Evolutionary conservation across 768 basidiomycete genomes (phyloP), one percentile per base, ranked within the genome.

Genomic region (Suillus subluteus): DNA sequence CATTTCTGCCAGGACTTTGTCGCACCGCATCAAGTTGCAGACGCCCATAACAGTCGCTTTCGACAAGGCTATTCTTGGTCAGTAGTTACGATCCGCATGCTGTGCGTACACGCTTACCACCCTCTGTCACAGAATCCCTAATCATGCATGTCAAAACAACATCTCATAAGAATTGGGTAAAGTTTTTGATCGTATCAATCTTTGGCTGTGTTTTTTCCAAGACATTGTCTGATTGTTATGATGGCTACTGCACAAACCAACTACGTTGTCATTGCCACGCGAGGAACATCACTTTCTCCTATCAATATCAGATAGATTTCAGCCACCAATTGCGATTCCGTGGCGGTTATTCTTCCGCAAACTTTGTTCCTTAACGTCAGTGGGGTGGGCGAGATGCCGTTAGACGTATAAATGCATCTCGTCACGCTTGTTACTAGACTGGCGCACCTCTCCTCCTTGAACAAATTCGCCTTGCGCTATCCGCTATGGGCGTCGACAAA

Each of bases 401-500:
- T 26, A 40, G 55, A 37, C 11, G 21, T 41, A 59, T 59, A 59
- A 59, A 41, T 41, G 9, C 40, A 41, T 59, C 23, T 30, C 26
- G 6, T 41, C 23, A 30, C 40, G 26, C 23, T 4, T 41, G 38
- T 41, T 41, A 26, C 41, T 12, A 18, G 11, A 41, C 26, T 21
- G 16, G 9, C 23, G 16, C 9, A 37, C 38, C 23, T 26, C 15
- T 59, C 5, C 9, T 41, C 26, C 26, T 41, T 41, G 16, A 5
- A 26, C 58, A 40, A 18, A 30, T 30, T 41, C 13, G 26, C 15
- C 26, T 41, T 12, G 54, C 18, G 23, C 15, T 18, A 41, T 26
- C 9, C 40, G 16, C 58, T 21, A 59, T 59, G 58, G 58, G 58
- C 11, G 18, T 41, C 16, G 58, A 59, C 23, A 59, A 59, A 30